Evolutionary conservation across 1,284 basidiomycete genomes (phyloP).

Genomic region (Xanthoconium separans): DNA sequence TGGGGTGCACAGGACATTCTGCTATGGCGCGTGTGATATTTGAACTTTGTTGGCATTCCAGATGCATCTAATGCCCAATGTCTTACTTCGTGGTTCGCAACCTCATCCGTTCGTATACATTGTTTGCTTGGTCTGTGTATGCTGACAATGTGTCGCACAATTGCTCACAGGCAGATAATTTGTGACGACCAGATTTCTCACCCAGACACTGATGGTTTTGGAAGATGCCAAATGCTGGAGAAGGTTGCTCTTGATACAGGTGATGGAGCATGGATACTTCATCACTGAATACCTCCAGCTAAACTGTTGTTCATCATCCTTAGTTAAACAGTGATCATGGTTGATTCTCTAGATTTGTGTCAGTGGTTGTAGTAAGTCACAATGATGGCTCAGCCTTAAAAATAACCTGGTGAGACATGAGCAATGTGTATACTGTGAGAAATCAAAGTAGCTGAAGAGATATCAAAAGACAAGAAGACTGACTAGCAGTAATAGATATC

Average conservation of each 20-base stretch:
- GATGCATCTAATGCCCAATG: neutral
- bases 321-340: neutral
- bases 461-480: too few relatives aligned
- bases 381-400: too few relatives aligned
- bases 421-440: too few relatives aligned
- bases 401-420: too few relatives aligned
- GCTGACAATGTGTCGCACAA: neutral
- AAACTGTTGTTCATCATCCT: neutral
- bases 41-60: neutral
- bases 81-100: neutral
- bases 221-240: neutral
- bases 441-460: too few relatives aligned
- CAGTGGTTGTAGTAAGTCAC: too few relatives aligned
- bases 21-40: neutral
- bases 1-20: neutral
- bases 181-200: neutral
- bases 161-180: neutral
- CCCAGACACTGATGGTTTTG: neutral
- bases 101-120: neutral
- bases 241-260: neutral
- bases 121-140: neutral
- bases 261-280: neutral
- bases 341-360: neutral
- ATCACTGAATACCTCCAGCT: neutral
- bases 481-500: too few relatives aligned